Base-by-base conservation (phyloP, 768 basidiomycete species). In the Leccinum broughii region DNA sequence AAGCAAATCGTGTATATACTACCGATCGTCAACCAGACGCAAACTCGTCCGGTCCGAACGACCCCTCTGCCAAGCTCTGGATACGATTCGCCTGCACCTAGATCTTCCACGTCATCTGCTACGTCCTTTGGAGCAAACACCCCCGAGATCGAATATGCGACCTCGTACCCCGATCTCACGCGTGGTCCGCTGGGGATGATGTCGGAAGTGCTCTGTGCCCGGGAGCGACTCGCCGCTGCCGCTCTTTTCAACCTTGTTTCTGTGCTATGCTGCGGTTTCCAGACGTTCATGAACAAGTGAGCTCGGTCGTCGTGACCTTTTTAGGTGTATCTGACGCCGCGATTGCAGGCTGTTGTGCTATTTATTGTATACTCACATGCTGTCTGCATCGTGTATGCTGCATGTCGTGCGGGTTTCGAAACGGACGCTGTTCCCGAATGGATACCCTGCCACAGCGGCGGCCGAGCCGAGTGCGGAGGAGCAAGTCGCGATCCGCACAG, bases 371-470 rank as follows among this genome's bases (percentile, higher is more conserved):
- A 78, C 77, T 0, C 74, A 81, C 20, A 75, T 89, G 57, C 77
- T 84, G 26, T 81, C 85, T 1, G 77, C 84, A 6, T 61, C 77
- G 6, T 81, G 83, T 54, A 71, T 92, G 26, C 78, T 88, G 20
- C 77, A 77, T 34, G 71, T 82, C 28, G 77, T 86, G 39, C 81
- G 84, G 39, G 68, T 80, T 5, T 75, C 85, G 14, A 92, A 91
- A 66, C 81, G 81, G 9, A 82, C 88, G 8, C 79, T 98, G 28
- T 98, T 96, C 70, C 95, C 96, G 4, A 86, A 87, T 62, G 95
- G 96, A 14, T 93, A 92, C 75, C 94, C 93, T 1, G 90, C 83
- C 0, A 85, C 87, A 0, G 73, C 86, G 1, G 85, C 89, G 2
- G 77, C 82, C 1, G 91, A 92, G 49, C 95, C 95, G 17, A 85